These are phyloP conservation scores for Dictyostelium capitatum DNA, from an alignment of 78 protist species.

Conservation along the genomic window DNA sequence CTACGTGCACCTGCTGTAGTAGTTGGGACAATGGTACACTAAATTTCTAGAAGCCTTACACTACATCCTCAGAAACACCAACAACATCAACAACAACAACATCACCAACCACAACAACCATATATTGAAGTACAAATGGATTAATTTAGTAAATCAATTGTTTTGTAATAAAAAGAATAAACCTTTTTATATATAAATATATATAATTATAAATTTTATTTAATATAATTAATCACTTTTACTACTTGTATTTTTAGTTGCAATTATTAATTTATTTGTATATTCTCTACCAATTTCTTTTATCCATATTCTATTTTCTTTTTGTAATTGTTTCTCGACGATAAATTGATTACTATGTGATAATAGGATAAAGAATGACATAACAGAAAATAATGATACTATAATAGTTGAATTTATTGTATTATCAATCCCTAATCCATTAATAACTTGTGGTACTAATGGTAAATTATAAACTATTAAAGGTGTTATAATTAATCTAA, in stretches of 20 bases:
- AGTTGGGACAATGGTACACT: too few relatives aligned
- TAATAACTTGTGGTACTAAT: neutral
- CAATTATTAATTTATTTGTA: neutral
- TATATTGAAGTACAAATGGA: neutral
- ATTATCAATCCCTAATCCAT: too few relatives aligned
- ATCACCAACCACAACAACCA: slow-evolving; percentile 2
- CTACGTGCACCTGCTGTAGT: too few relatives aligned
- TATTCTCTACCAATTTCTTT: slow-evolving; percentile 15
- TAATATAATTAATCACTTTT: too few relatives aligned
- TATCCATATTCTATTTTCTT: slow-evolving; percentile 23
- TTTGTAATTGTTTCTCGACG: neutral
- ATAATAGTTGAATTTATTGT: too few relatives aligned
- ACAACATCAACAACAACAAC: neutral
- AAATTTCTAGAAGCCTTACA: too few relatives aligned
- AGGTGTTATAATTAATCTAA: neutral
- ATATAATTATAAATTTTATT: neutral
- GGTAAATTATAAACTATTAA: neutral
- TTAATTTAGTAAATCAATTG: too few relatives aligned
- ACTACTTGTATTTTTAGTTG: too few relatives aligned
- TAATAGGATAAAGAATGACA: neutral
- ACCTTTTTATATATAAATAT: neutral
- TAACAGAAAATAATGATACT: neutral
- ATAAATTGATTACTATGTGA: slow-evolving; percentile 2
- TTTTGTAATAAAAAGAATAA: neutral
- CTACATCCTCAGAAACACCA: slow-evolving; percentile 22